phyloP scores from a whole-genome alignment of 345 rosid genomes.

The Clausena lansium region DNA sequence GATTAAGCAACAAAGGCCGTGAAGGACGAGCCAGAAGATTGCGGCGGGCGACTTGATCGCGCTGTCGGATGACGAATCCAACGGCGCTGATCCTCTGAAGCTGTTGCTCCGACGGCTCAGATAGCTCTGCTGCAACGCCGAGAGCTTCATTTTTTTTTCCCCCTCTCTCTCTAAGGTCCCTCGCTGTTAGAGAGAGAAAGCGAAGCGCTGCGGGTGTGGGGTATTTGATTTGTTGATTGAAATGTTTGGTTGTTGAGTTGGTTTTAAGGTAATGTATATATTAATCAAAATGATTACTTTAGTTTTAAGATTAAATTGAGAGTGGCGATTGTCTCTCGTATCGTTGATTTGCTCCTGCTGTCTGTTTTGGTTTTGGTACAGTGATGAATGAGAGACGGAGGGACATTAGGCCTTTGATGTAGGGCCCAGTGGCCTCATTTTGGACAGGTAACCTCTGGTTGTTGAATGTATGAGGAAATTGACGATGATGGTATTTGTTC shows the following conservation, averaged over 20 bases:
- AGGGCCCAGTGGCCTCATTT: constrained; percentile 14
- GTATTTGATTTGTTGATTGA: background rate
- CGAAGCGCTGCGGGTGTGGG: no score
- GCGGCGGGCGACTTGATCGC: constrained; percentile 65
- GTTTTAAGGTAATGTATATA: constrained; percentile 5
- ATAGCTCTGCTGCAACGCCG: constrained; percentile 81
- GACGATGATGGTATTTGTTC: background rate
- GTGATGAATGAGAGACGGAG: background rate
- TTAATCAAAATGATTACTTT: constrained; percentile 31
- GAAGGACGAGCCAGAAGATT: constrained; percentile 70
- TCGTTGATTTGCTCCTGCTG: background rate
- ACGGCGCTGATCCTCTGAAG: constrained; percentile 52
- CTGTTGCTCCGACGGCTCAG: constrained; percentile 64
- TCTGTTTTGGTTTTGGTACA: background rate
- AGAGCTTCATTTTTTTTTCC: constrained; percentile 63
- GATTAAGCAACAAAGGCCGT: constrained; percentile 81
- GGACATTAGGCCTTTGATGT: constrained; percentile 20
- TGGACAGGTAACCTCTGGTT: background rate
- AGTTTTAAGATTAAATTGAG: constrained; percentile 22
- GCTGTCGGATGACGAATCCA: constrained; percentile 61
- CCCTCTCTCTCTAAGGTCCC: constrained; percentile 22
- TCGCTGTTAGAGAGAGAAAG: constrained; percentile 3
- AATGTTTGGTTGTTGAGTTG: background rate
- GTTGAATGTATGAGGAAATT: background rate
- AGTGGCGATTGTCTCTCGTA: background rate